Conservation (phyloP, 495 filamentous ascomycete species). For the Podospora anserina region DNA sequence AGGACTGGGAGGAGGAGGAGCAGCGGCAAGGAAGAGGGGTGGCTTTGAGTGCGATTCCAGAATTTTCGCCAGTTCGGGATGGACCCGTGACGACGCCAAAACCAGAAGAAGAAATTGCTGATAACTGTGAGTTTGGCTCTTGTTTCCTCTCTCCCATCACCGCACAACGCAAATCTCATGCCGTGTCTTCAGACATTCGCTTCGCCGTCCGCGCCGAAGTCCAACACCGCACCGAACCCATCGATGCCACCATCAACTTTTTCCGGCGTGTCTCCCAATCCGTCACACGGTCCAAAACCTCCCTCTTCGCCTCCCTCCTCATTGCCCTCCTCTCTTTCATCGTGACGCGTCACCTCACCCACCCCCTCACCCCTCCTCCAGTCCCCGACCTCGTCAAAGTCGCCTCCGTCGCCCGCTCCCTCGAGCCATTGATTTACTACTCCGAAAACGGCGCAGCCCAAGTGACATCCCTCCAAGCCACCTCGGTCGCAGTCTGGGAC, state of each 20-base stretch:
- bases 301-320: conserved; percentile 55
- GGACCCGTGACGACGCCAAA: not conserved
- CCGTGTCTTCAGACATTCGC: conserved; percentile 66
- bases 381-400: conserved; percentile 88
- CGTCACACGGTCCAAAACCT: conserved; percentile 63
- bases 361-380: conserved; percentile 61
- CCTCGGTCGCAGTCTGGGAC: conserved; percentile 88
- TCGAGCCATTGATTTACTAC: conserved; percentile 88
- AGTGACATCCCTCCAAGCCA: conserved; percentile 81
- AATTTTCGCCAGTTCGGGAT: not conserved
- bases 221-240: conserved; percentile 78
- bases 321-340: conserved; percentile 57
- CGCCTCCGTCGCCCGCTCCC: conserved; percentile 78
- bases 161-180: conserved; percentile 19
- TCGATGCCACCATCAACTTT: conserved; percentile 68
- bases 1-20: conserved; percentile 22
- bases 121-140: conserved; percentile 37
- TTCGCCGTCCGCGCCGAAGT: conserved; percentile 83
- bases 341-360: conserved; percentile 61
- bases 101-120: conserved; percentile 17
- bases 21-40: not conserved
- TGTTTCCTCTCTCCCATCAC: conserved; percentile 22
- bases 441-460: conserved; percentile 83
- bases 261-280: conserved; percentile 54
- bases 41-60: conserved; percentile 17